A percentile compares a stretch with the other conserved stretches of the same genome.
These are phyloP conservation scores for Neurospora sp. DNA, from an alignment of 2,329 filamentous ascomycete species.

Conservation along the genomic window DNA sequence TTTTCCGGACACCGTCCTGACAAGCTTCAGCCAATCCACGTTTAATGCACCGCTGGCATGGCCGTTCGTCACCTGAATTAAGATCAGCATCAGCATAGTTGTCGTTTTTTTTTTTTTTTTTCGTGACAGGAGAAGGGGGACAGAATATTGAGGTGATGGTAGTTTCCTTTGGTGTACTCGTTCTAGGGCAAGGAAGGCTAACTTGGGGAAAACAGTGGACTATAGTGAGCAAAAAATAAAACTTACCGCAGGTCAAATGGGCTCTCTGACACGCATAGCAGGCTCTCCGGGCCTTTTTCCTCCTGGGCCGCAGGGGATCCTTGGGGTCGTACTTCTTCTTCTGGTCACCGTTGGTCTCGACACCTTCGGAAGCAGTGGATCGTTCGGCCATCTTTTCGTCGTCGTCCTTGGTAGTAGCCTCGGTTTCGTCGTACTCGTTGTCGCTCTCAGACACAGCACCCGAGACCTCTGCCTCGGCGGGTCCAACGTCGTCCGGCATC, in stretches of 20 bases:
- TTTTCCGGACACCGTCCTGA: slow-evolving; percentile 94
- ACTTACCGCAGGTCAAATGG: slow-evolving; percentile 96
- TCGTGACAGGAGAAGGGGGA: background rate
- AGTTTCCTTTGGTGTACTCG: background rate
- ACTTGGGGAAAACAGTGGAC: background rate
- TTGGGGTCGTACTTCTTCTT: slow-evolving; percentile 74
- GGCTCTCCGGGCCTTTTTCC: slow-evolving; percentile 92
- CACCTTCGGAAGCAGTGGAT: slow-evolving; percentile 31
- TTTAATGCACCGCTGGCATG: slow-evolving; percentile 90
- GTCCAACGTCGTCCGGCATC: slow-evolving; percentile 46
- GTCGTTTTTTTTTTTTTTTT: background rate
- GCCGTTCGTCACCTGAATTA: slow-evolving; percentile 77
- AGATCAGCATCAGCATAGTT: slow-evolving; percentile 6
- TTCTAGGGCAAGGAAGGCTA: background rate
- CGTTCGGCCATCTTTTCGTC: slow-evolving; percentile 45
- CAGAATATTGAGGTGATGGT: background rate
- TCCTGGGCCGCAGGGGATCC: slow-evolving; percentile 76
- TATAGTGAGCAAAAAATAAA: slow-evolving; percentile 9
- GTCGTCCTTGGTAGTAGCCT: slow-evolving; percentile 34
- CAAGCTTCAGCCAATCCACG: slow-evolving; percentile 83
- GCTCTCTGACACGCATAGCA: slow-evolving; percentile 96
- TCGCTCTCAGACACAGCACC: slow-evolving; percentile 51
- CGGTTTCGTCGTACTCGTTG: slow-evolving; percentile 43
- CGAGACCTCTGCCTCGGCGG: slow-evolving; percentile 45
- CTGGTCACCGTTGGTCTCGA: slow-evolving; percentile 38